These are phyloP conservation scores for Rhizophagus prolifer DNA, from an alignment of 192 early-diverging fungal genomes.

Conservation along the genomic window DNA sequence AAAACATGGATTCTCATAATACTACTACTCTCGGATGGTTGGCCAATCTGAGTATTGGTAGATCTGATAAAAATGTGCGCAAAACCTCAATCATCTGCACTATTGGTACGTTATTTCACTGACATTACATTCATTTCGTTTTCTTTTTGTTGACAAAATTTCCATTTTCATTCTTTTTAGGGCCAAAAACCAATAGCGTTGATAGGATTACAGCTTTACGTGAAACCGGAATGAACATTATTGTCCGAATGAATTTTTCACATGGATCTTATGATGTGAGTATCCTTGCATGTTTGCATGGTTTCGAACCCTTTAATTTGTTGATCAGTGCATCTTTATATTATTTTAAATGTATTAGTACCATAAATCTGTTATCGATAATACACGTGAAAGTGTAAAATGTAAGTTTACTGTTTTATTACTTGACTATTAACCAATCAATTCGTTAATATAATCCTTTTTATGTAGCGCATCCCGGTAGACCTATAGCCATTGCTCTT, in stretches of 20 bases:
- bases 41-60: conserved; percentile 60
- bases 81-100: conserved; percentile 86
- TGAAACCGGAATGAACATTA: conserved; percentile 79
- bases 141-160: not conserved
- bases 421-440: conserved; percentile 13
- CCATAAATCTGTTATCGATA: conserved; percentile 62
- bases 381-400: conserved; percentile 45
- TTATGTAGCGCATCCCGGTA: conserved; percentile 40
- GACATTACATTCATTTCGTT: no score
- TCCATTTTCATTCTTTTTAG: conserved; percentile 25
- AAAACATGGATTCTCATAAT: conserved; percentile 23
- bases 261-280: conserved; percentile 59
- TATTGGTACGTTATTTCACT: conserved; percentile 48
- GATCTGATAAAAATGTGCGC: conserved; percentile 56
- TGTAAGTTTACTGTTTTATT: conserved; percentile 37
- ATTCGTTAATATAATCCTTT: not conserved
- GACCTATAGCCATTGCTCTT: conserved; percentile 67
- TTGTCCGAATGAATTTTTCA: conserved; percentile 74
- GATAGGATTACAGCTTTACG: conserved; percentile 70
- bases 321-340: not conserved
- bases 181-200: conserved; percentile 73
- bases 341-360: conserved; percentile 36
- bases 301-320: no score
- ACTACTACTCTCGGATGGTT: conserved; percentile 75
- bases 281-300: not conserved